These are phyloP conservation scores for Verruconis gallopava DNA, from an alignment of 2,329 filamentous ascomycete genomes.

Conservation along the genomic window DNA sequence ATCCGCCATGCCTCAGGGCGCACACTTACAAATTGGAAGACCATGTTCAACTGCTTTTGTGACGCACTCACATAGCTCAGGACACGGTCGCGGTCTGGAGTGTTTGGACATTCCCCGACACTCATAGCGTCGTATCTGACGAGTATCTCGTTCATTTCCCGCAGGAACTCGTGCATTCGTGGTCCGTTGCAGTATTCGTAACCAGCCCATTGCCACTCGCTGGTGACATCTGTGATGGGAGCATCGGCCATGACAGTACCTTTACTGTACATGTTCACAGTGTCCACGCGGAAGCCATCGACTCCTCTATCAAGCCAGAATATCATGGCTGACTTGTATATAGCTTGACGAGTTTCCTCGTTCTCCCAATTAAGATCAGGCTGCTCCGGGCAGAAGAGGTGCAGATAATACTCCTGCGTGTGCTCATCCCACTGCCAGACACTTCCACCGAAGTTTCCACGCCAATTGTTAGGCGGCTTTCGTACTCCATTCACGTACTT, in stretches of 20 bases:
- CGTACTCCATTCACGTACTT: conserved; percentile 8
- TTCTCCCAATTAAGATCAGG: conserved; percentile 10
- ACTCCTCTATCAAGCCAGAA: conserved; percentile 10
- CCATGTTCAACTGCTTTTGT: conserved; percentile 53
- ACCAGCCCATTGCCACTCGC: conserved; percentile 21
- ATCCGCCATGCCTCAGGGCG: no score
- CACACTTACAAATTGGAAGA: conserved; percentile 44
- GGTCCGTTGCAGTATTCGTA: conserved; percentile 55
- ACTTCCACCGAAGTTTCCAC: conserved; percentile 26
- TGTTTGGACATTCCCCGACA: conserved; percentile 55
- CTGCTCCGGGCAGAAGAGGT: conserved; percentile 10
- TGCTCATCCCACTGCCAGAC: conserved; percentile 9
- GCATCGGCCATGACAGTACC: conserved; percentile 8
- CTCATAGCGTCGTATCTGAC: conserved; percentile 53
- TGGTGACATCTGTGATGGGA: conserved; percentile 6
- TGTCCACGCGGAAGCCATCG: conserved; percentile 11
- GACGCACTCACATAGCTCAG: conserved; percentile 46
- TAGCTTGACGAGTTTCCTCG: conserved; percentile 7
- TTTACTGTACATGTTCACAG: conserved; percentile 12
- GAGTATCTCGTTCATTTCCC: conserved; percentile 50
- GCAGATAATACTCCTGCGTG: conserved; percentile 11
- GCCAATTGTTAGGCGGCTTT: conserved; percentile 26
- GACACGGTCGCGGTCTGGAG: conserved; percentile 44
- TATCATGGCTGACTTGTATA: conserved; percentile 12
- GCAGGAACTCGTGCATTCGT: conserved; percentile 53